These are phyloP conservation scores for Epichloe coenophiala DNA, from an alignment of 2,329 filamentous ascomycete species.

Conservation along the genomic window DNA sequence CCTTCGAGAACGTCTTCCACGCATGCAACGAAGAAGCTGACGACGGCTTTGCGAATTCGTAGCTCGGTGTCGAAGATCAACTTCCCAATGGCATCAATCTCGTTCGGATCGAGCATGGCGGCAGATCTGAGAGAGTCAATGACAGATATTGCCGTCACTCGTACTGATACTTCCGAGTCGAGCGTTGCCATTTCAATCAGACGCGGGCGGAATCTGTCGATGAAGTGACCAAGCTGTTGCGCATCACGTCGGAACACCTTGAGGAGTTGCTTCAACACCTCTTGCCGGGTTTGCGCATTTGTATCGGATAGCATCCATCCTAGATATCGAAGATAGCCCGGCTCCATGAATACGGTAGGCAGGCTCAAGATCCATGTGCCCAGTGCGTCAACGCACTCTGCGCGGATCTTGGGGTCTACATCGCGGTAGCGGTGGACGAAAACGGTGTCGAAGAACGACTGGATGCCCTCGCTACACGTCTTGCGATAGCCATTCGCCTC, in stretches of 20 bases:
- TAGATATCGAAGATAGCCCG: slow-evolving; percentile 79
- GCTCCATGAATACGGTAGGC: slow-evolving; percentile 81
- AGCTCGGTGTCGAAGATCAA: slow-evolving; percentile 81
- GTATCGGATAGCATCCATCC: slow-evolving; percentile 91
- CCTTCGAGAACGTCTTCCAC: slow-evolving; percentile 69
- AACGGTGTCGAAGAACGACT: slow-evolving; percentile 80
- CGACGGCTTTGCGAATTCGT: slow-evolving; percentile 75
- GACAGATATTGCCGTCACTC: slow-evolving; percentile 67
- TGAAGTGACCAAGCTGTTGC: slow-evolving; percentile 79
- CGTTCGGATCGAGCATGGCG: slow-evolving; percentile 78
- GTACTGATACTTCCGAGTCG: slow-evolving; percentile 70
- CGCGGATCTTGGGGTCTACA: slow-evolving; percentile 75
- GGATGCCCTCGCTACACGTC: slow-evolving; percentile 56
- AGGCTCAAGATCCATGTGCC: slow-evolving; percentile 80
- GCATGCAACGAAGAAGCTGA: slow-evolving; percentile 80
- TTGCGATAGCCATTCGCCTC: slow-evolving; percentile 59
- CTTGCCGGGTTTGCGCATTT: slow-evolving; percentile 59
- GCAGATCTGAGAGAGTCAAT: slow-evolving; percentile 71
- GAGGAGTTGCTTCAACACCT: slow-evolving; percentile 72
- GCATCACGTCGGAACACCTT: slow-evolving; percentile 69
- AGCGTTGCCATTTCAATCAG: slow-evolving; percentile 85
- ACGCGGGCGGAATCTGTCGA: slow-evolving; percentile 75
- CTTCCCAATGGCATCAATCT: slow-evolving; percentile 78
- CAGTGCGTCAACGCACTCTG: slow-evolving; percentile 76
- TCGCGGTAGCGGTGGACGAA: slow-evolving; percentile 95